Evolutionary conservation across 495 filamentous ascomycete species (phyloP), one percentile per base, ranked within the genome.

Genomic region (Neurospora sp.): DNA sequence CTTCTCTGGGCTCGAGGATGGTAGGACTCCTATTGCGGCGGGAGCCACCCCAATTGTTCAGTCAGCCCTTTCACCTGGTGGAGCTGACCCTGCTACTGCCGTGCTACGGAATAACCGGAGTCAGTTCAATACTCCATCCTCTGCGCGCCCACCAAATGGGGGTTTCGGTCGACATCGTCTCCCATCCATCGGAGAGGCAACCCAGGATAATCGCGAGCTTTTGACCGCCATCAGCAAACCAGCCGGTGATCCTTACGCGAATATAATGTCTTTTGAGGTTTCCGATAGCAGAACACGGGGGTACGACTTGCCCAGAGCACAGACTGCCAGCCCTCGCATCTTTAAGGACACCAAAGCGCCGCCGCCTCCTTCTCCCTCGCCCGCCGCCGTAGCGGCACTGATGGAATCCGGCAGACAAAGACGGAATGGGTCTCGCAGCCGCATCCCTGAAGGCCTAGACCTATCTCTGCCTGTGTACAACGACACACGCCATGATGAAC

Each of bases 31-130:
- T 7, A 92, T 94, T 65, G 90, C 88, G 39, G 90, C 89, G 5
- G 92, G 90, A 45, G 87, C 91, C 14, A 99, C 96, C 4, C 96
- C 96, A 1, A 98, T 98, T 78, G 91, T 93, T 3, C 93, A 98
- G 74, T 97, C 95, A 44, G 96, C 94, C 12, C 83, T 96, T 40
- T 93, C 93, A 37, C 92, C 93, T 3, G 84, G 87, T 42, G 91
- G 89, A n/a, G 78, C 75, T 45, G 86, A 89, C 59, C 85, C 91
- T n/a, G 86, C 87, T 9, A 88, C 87, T 7, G 91, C 90, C 3
- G 90, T 92, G 74, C 83, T 90, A 45, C 87, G 90, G 74, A 88
- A 89, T 61, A 83, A 84, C 74, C 82, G 84, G 35, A 89, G 85
- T 75, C 79, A 80, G 27, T 83, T 88, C 65, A 88, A 87, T 74